phyloP scores from a whole-genome alignment of 2,329 filamentous ascomycete species.

The Pezicula carpinea region DNA sequence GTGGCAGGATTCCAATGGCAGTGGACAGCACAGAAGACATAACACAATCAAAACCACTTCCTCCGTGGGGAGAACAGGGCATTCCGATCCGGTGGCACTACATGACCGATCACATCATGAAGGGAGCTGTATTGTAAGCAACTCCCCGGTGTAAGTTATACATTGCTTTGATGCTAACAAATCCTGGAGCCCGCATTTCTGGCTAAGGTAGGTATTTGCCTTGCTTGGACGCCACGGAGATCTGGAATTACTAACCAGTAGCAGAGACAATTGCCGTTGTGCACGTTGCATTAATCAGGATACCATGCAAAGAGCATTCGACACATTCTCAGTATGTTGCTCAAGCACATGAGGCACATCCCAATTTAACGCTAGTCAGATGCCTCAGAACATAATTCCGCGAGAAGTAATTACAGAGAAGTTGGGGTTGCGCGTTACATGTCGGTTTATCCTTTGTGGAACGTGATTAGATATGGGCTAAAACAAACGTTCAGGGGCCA shows the following conservation, averaged over 20 bases:
- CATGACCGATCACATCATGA: not conserved
- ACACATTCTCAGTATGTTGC: constrained; percentile 59
- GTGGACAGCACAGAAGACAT: no score
- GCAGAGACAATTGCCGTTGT: constrained; percentile 69
- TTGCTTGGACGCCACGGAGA: no score
- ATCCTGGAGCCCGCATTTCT: constrained; percentile 32
- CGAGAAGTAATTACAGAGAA: constrained; percentile 28
- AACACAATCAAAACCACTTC: no score
- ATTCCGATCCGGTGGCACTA: no score
- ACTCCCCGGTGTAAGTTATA: not conserved
- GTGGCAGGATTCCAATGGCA: no score
- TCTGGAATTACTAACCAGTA: constrained; percentile 7
- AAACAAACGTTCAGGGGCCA: constrained; percentile 47
- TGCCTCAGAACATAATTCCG: constrained; percentile 37
- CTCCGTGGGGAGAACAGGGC: no score
- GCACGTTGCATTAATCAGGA: constrained; percentile 60
- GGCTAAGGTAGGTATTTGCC: constrained; percentile 31
- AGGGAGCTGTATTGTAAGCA: not conserved
- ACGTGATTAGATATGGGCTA: not conserved
- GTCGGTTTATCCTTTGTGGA: constrained; percentile 32
- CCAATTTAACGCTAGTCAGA: constrained; percentile 31
- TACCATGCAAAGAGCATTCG: constrained; percentile 64
- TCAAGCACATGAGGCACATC: not conserved
- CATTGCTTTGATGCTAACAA: not conserved
- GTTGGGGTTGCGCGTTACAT: constrained; percentile 42